Percentiles rank a stretch among this genome's conserved stretches.
These are phyloP conservation scores for Tylopilus orsonianus DNA, from an alignment of 1,284 basidiomycete genomes.

Conservation along the genomic window DNA sequence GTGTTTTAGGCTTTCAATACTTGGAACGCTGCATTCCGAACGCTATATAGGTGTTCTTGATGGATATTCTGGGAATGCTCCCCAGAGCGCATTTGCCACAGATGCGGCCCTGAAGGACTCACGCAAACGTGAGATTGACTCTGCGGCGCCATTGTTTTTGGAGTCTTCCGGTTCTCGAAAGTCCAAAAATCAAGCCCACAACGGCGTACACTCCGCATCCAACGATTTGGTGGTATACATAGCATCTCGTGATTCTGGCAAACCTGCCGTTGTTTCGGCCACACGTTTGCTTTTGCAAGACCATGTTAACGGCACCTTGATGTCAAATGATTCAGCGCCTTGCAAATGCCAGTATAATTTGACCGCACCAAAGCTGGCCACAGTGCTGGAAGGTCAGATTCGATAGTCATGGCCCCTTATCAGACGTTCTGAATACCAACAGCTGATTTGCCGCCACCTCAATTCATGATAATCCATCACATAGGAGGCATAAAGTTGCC, in stretches of 20 bases:
- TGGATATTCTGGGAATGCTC: constrained; percentile 42
- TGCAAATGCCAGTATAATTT: constrained; percentile 32
- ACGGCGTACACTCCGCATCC: constrained; percentile 16
- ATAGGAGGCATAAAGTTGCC: constrained; percentile 40
- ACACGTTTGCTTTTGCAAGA: constrained; percentile 38
- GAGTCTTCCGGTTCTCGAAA: constrained; percentile 65
- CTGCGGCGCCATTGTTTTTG: constrained; percentile 69
- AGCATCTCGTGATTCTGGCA: constrained; percentile 49
- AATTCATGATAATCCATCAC: constrained; percentile 72
- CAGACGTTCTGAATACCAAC: constrained; percentile 28
- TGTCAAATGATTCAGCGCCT: constrained; percentile 5
- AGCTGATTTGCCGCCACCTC: constrained; percentile 59
- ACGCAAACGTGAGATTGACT: constrained; percentile 54
- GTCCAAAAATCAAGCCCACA: no score
- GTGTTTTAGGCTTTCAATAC: constrained; percentile 26
- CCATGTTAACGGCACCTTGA: constrained; percentile 1
- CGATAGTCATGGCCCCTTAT: not conserved
- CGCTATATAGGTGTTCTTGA: constrained; percentile 46
- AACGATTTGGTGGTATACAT: constrained; percentile 42
- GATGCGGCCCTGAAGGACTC: constrained; percentile 39
- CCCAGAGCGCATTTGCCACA: constrained; percentile 35
- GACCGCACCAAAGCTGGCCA: constrained; percentile 47
- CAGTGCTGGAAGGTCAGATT: constrained; percentile 57
- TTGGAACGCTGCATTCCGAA: constrained; percentile 9
- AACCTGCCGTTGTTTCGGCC: constrained; percentile 47